Percentiles rank a stretch among this genome's conserved stretches.
phyloP scores from a whole-genome alignment of 2,329 filamentous ascomycete species.

The Nemania sp. region DNA sequence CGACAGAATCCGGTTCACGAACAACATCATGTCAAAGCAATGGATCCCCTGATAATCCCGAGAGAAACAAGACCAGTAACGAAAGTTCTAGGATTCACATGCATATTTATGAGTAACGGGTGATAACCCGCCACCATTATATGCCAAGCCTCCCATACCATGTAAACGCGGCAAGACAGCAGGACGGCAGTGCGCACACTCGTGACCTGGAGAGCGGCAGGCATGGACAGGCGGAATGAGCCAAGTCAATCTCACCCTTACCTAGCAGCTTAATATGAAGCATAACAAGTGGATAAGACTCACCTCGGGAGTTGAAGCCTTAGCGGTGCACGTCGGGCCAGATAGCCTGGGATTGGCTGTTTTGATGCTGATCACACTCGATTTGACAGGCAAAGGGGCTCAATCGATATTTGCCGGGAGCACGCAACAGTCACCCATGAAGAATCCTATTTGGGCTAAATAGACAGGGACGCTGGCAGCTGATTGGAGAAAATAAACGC shows the following conservation, averaged over 20 bases:
- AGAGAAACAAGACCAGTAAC: background rate
- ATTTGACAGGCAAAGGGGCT: constrained; percentile 1
- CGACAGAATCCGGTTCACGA: constrained; percentile 28
- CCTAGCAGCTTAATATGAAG: constrained; percentile 16
- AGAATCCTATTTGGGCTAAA: constrained; percentile 22
- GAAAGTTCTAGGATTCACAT: background rate
- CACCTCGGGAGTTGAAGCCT: constrained; percentile 24
- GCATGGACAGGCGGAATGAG: background rate
- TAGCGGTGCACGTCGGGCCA: background rate
- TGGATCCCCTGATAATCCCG: background rate
- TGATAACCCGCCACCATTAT: background rate
- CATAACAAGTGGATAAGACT: constrained; percentile 9
- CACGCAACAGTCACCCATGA: background rate
- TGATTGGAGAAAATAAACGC: constrained; percentile 16
- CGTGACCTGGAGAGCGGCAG: constrained; percentile 20
- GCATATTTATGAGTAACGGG: constrained; percentile 1
- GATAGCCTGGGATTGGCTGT: constrained; percentile 5
- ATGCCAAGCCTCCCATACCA: constrained; percentile 15
- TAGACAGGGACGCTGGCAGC: background rate
- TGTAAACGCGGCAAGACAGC: constrained; percentile 27
- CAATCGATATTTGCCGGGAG: constrained; percentile 16
- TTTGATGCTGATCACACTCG: constrained; percentile 13
- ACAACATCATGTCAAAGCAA: constrained; percentile 24
- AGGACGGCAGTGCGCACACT: constrained; percentile 23
- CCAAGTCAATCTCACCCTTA: background rate